These are phyloP conservation scores for Pulveroboletus sp. DNA, from an alignment of 768 basidiomycete genomes.

Conservation along the genomic window DNA sequence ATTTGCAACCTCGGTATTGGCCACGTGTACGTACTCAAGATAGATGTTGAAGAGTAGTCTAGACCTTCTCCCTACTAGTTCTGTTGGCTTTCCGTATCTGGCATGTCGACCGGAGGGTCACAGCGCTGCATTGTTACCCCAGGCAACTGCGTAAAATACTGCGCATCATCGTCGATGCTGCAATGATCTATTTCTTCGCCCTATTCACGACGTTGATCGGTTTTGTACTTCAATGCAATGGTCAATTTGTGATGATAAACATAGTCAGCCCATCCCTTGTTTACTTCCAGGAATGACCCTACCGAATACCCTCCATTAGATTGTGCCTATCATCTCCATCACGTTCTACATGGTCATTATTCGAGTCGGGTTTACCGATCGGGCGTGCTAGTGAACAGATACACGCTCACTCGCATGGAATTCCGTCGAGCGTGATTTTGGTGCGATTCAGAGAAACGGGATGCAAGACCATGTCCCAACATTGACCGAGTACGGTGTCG, in stretches of 20 bases:
- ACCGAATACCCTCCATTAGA: not conserved
- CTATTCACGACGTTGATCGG: conserved; percentile 30
- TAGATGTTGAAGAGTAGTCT: not conserved
- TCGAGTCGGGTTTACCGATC: conserved; percentile 3
- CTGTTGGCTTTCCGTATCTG: conserved; percentile 27
- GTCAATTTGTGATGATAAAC: conserved; percentile 33
- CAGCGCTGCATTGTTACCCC: conserved; percentile 11
- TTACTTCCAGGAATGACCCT: not conserved
- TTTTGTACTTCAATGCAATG: conserved; percentile 26
- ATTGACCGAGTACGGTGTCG: not conserved
- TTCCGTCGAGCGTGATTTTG: not conserved
- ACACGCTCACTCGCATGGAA: not conserved
- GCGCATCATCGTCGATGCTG: conserved; percentile 33
- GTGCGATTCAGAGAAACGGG: not conserved
- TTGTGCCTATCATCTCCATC: conserved; percentile 13
- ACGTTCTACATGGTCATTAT: conserved; percentile 20
- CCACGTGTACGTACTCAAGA: conserved; percentile 19
- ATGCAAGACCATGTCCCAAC: not conserved
- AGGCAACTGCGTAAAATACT: conserved; percentile 12
- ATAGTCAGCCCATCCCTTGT: conserved; percentile 19
- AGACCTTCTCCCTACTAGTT: conserved; percentile 9
- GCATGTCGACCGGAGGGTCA: conserved; percentile 19
- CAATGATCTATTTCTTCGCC: conserved; percentile 33
- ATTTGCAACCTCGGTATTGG: conserved; percentile 29
- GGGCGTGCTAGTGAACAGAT: not conserved